Percentiles rank a stretch among this genome's conserved stretches.
Evolutionary conservation across 192 early-diverging fungal genomes (phyloP).

Genomic region (Phycomyces blakesleeanus): DNA sequence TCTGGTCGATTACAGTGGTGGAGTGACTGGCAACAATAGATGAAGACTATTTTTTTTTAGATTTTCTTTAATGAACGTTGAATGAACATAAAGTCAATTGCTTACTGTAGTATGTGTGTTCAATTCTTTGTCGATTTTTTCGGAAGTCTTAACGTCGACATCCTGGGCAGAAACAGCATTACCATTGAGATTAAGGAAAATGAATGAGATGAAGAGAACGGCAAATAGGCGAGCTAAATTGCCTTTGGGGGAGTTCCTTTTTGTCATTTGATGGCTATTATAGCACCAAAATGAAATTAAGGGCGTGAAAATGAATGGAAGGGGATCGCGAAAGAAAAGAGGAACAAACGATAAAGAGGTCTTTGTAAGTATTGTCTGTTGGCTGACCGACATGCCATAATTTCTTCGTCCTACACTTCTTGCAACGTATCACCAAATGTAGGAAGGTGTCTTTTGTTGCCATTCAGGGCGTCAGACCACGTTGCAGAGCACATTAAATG

Average conservation of each 20-base stretch:
- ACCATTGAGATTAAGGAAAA: not conserved
- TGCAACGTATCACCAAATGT: conserved; percentile 1
- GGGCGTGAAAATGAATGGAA: not conserved
- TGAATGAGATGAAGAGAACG: not conserved
- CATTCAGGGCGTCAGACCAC: not conserved
- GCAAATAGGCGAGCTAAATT: not conserved
- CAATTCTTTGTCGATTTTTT: too few species aligned
- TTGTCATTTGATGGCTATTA: not conserved
- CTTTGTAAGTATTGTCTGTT: not conserved
- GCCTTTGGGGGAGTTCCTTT: not conserved
- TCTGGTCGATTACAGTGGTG: too few species aligned
- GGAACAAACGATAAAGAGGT: not conserved
- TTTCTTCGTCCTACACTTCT: conserved; percentile 1
- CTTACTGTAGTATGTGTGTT: too few species aligned
- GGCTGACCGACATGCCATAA: not conserved
- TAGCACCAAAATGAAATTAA: not conserved
- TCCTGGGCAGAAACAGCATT: not conserved
- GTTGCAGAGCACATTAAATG: not conserved
- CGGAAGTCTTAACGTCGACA: not conserved
- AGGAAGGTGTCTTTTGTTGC: not conserved
- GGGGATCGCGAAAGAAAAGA: not conserved
- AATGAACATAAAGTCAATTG: too few species aligned
- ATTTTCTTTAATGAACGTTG: too few species aligned
- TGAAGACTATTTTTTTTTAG: too few species aligned
- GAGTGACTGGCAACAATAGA: too few species aligned